phyloP scores from a whole-genome alignment of 2,329 filamentous ascomycete genomes.

The Penicillium oxalicum region DNA sequence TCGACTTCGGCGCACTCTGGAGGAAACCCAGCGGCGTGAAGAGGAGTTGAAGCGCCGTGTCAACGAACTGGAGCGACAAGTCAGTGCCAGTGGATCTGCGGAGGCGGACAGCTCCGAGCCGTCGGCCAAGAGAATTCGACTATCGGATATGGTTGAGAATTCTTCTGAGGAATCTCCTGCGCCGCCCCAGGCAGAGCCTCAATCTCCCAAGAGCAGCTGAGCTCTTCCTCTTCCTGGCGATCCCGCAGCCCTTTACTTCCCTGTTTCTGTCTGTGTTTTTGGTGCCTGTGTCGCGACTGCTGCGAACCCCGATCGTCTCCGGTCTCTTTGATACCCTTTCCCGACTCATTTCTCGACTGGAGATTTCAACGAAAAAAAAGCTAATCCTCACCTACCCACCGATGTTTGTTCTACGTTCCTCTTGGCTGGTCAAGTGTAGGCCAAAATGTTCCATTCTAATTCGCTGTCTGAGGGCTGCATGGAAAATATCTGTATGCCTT shows the following conservation, averaged over 20 bases:
- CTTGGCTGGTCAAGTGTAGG: constrained; percentile 8
- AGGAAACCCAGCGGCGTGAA: constrained; percentile 72
- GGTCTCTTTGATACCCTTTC: constrained; percentile 37
- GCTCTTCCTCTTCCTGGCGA: constrained; percentile 2
- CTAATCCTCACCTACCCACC: constrained; percentile 8
- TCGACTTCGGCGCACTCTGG: constrained; percentile 57
- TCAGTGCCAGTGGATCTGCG: constrained; percentile 24
- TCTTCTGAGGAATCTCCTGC: constrained; percentile 23
- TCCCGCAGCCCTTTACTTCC: neutral
- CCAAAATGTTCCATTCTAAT: constrained; percentile 14
- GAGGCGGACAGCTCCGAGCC: constrained; percentile 38
- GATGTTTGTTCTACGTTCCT: constrained; percentile 1
- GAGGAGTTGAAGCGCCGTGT: constrained; percentile 75
- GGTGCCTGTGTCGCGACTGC: constrained; percentile 8
- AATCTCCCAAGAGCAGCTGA: constrained; percentile 33
- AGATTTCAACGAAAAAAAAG: constrained; percentile 20
- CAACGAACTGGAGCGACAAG: constrained; percentile 64
- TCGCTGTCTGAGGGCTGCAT: constrained; percentile 19
- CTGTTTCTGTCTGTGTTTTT: constrained; percentile 1
- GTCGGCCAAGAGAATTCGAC: constrained; percentile 50
- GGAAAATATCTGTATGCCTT: constrained; percentile 20
- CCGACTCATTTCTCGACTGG: constrained; percentile 29
- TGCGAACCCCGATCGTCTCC: constrained; percentile 25
- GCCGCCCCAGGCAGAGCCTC: constrained; percentile 23
- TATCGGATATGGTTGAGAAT: constrained; percentile 51